Evolutionary conservation across 2,329 filamentous ascomycete species (phyloP).

Genomic region (Tolypocladium capitatum): DNA sequence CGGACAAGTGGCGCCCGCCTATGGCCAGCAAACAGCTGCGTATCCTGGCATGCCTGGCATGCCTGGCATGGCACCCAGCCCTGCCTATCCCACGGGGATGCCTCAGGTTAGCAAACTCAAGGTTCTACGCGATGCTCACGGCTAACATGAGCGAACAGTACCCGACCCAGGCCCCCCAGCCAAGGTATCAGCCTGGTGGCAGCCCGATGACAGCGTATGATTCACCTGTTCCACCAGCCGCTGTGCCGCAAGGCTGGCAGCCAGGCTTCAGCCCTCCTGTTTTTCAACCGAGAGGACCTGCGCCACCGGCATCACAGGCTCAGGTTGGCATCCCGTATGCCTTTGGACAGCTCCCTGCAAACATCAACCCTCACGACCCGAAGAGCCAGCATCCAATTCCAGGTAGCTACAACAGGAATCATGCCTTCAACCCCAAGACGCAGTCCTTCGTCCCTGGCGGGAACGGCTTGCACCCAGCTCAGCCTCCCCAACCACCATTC

Average conservation of each 20-base stretch:
- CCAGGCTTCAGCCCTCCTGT: conserved; percentile 18
- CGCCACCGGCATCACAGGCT: conserved; percentile 15
- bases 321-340: conserved; percentile 45
- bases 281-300: conserved; percentile 17
- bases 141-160: conserved; percentile 11
- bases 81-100: conserved; percentile 29
- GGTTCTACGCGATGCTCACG: background rate
- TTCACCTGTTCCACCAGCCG: conserved; percentile 16
- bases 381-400: conserved; percentile 72
- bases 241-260: conserved; percentile 24
- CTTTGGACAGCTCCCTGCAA: conserved; percentile 64
- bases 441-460: conserved; percentile 71
- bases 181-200: conserved; percentile 17
- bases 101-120: conserved; percentile 26
- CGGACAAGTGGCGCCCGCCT: conserved; percentile 32
- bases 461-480: conserved; percentile 34
- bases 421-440: conserved; percentile 87
- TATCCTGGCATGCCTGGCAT: conserved; percentile 31
- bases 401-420: conserved; percentile 63
- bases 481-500: conserved; percentile 33
- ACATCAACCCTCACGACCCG: conserved; percentile 56
- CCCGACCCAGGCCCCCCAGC: conserved; percentile 16
- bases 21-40: conserved; percentile 27
- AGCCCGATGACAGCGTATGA: conserved; percentile 25
- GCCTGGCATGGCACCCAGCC: conserved; percentile 27